Base-by-base conservation (phyloP, 1,284 basidiomycete genomes). In the Clitocybe nebularis region DNA sequence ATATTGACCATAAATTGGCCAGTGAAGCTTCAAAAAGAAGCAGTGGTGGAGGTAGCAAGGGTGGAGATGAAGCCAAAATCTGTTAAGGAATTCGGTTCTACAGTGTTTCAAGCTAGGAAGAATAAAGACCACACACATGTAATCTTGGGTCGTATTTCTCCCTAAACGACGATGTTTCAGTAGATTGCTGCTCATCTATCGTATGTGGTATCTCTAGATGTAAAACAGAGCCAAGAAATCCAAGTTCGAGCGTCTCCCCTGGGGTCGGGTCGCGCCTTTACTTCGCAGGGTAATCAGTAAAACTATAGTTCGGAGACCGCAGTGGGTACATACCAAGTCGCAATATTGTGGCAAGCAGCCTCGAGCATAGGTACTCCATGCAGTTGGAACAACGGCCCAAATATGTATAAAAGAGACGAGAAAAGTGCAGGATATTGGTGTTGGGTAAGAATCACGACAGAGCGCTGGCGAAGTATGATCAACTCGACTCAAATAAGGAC, bases 1-100 rank as follows among this genome's bases (percentile, higher is more conserved):
- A 96, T 41, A 96, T 75, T 1, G 91, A 87, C 89, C 92, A 93
- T n/a, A 95, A 60, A 40, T 93, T 80, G 0, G 84, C 68, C 11
- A 95, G 60, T 39, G 84, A 83, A 1, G 84, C 76, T 54, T 86
- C 82, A 49, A 95, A 87, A 0, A 90, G 73, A 14, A 75, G 65
- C 11, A 96, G 58, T 1, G 88, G 84, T 0, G 88, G 77, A 1
- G 85, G 80, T 3, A 72, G 60, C 4, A 85, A 77, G 0, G 84
- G 74, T 1, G 88, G 76, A 3, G 87, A 71, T 0, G 88, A 86
- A 0, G 90, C 91, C 3, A 95, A 70, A 28, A 94, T 78, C 86
- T 93, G 56, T 5, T 21, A 8, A 13, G 19, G 23, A 33, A 0
- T 22, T 49, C 22, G 52, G 29, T 7, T 13, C n/a, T n/a, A 20